Base-by-base conservation (phyloP, 768 basidiomycete species). In the Lepiota brunneoincarnata region DNA sequence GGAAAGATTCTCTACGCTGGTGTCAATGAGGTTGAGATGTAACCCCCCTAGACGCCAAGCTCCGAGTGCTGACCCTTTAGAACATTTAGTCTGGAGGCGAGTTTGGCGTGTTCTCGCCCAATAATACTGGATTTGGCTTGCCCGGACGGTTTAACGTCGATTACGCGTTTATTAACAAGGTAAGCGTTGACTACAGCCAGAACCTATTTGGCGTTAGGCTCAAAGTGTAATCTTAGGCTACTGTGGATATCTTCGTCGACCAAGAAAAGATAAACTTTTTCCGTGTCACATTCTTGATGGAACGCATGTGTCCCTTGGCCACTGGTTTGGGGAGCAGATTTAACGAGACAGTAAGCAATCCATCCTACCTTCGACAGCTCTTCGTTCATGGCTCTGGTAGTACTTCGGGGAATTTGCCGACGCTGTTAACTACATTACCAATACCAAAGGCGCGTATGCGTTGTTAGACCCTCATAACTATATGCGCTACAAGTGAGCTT, bases 201-300 rank as follows among this genome's bases (percentile, higher is more conserved):
- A 21, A 12, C n/a, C 5, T 47, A 28, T 48, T 9, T 17, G 41
- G 26, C 24, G 2, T 20, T 18, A 23, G 14, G 24, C 34, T 53
- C 40, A 44, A 21, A 35, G 26, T 28, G 18, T 6, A 23, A n/a
- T 21, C n/a, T 9, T 46, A 77, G 76, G 72, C 58, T 39, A 75
- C 76, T 1, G 67, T 77, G 36, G 75, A 77, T 55, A 74, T 75
- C 38, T 77, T 75, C 49, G 75, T 77, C 20, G 73, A 77, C 63
- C 68, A 74, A 57, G 75, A 78, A 46, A 75, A 76, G 54, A 74
- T 77, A 59, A 78, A 78, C 51, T 69, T 77, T 59, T 77, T 78
- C 69, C 72, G 76, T 17, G 75, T 78, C 12, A 75, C 76, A 2
- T 77, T 78, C 63, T 67, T 78, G 35, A 76, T 78, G 74, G 75